Conservation (phyloP, 2,329 filamentous ascomycete species). For the Alternaria tenuissima region DNA sequence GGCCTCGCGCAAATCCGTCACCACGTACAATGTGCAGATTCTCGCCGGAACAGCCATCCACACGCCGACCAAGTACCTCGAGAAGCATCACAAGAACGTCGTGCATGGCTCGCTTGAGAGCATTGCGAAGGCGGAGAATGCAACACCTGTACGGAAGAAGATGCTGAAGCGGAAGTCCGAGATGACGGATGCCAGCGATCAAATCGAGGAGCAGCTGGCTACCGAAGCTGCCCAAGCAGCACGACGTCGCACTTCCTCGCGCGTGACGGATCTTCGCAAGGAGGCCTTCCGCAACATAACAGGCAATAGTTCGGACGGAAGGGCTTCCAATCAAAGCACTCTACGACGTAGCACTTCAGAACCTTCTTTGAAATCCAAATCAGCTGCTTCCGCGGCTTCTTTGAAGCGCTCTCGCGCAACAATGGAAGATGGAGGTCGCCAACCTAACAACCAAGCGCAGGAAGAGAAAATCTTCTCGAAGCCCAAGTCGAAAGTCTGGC, state of each 20-base stretch:
- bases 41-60: conserved; percentile 69
- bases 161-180: conserved; percentile 19
- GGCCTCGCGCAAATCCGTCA: conserved; percentile 64
- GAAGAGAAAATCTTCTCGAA: conserved; percentile 35
- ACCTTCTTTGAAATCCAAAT: conserved; percentile 29
- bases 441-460: conserved; percentile 20
- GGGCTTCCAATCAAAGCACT: conserved; percentile 41
- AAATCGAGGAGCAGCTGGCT: conserved; percentile 43
- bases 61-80: conserved; percentile 57
- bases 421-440: conserved; percentile 25
- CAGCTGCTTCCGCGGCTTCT: conserved; percentile 20
- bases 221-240: conserved; percentile 44
- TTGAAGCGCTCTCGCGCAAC: conserved; percentile 37
- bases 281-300: conserved; percentile 44
- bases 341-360: conserved; percentile 42
- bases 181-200: conserved; percentile 28
- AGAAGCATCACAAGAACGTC: conserved; percentile 50
- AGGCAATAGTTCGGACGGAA: conserved; percentile 49
- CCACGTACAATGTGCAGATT: conserved; percentile 72
- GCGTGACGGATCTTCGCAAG: conserved; percentile 45
- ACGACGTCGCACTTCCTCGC: conserved; percentile 44
- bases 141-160: conserved; percentile 33
- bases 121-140: conserved; percentile 19
- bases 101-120: conserved; percentile 40
- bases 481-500: conserved; percentile 74